Conservation (phyloP, 495 filamentous ascomycete genomes). For the Neurospora sp. region DNA sequence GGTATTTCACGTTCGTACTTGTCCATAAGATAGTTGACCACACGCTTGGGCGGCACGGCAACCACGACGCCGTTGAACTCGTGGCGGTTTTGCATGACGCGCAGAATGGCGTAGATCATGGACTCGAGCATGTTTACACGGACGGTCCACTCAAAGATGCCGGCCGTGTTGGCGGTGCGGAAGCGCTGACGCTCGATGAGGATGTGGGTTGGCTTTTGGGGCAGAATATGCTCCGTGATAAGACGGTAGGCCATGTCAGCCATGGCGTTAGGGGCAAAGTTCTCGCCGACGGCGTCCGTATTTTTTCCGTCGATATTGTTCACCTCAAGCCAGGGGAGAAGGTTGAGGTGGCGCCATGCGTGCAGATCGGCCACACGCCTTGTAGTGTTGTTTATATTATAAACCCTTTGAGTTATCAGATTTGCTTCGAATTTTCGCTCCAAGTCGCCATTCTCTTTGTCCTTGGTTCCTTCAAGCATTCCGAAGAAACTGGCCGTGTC, state of each 20-base stretch:
- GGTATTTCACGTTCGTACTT: slow-evolving; percentile 7
- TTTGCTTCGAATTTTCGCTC: neutral
- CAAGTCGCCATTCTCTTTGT: neutral
- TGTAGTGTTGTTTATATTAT: neutral
- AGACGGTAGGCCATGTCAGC: slow-evolving; percentile 53
- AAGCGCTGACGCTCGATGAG: slow-evolving; percentile 88
- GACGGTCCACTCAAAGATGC: slow-evolving; percentile 81
- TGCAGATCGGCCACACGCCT: slow-evolving; percentile 12
- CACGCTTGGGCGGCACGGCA: slow-evolving; percentile 29
- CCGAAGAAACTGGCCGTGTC: neutral
- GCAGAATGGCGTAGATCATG: slow-evolving; percentile 74
- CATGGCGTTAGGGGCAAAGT: slow-evolving; percentile 49
- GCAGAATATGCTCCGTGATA: slow-evolving; percentile 42
- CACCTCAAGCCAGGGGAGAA: slow-evolving; percentile 13
- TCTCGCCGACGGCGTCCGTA: slow-evolving; percentile 13
- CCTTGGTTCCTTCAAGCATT: neutral
- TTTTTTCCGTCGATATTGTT: neutral
- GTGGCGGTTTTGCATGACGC: slow-evolving; percentile 39
- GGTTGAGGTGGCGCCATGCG: slow-evolving; percentile 21
- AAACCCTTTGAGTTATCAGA: neutral
- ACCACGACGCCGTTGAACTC: slow-evolving; percentile 27
- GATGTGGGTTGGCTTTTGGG: slow-evolving; percentile 52
- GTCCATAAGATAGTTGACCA: slow-evolving; percentile 35
- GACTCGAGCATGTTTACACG: slow-evolving; percentile 83
- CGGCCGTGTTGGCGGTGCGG: slow-evolving; percentile 51